Conservation (phyloP, 1,139 yeast genomes). For the Suhomyces panamericanus region DNA sequence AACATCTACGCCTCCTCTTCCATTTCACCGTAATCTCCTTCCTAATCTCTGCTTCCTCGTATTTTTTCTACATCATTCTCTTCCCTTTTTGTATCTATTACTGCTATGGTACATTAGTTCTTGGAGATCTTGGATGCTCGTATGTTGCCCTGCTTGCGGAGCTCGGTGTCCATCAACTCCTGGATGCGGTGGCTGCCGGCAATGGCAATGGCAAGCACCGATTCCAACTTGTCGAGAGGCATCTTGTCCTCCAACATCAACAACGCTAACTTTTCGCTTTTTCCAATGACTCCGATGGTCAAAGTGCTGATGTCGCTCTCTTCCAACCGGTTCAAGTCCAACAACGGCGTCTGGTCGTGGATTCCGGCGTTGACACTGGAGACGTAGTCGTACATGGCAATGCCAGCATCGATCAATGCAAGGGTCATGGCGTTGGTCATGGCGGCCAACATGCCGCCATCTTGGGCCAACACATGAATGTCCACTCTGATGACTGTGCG, state of each 20-base stretch:
- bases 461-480: conserved; percentile 80
- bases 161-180: conserved; percentile 83
- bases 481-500: conserved; percentile 75
- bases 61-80: too few species aligned
- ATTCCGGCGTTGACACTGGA: conserved; percentile 80
- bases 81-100: not conserved
- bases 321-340: conserved; percentile 82
- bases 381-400: conserved; percentile 90
- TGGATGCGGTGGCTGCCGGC: conserved; percentile 86
- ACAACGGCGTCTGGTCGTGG: conserved; percentile 69
- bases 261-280: conserved; percentile 73
- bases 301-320: conserved; percentile 79
- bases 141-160: conserved; percentile 66
- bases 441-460: conserved; percentile 83
- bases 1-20: too few species aligned
- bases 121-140: conserved; percentile 32
- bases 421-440: conserved; percentile 86
- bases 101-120: conserved; percentile 12
- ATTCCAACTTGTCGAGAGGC: conserved; percentile 78
- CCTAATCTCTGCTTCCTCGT: too few species aligned
- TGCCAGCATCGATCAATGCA: conserved; percentile 93
- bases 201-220: conserved; percentile 77
- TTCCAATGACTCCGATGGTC: conserved; percentile 84
- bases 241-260: conserved; percentile 79
- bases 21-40: too few species aligned